Percentiles rank a stretch among this genome's conserved stretches.
phyloP scores from a whole-genome alignment of 768 basidiomycete species.

The Sutorius australiensis region DNA sequence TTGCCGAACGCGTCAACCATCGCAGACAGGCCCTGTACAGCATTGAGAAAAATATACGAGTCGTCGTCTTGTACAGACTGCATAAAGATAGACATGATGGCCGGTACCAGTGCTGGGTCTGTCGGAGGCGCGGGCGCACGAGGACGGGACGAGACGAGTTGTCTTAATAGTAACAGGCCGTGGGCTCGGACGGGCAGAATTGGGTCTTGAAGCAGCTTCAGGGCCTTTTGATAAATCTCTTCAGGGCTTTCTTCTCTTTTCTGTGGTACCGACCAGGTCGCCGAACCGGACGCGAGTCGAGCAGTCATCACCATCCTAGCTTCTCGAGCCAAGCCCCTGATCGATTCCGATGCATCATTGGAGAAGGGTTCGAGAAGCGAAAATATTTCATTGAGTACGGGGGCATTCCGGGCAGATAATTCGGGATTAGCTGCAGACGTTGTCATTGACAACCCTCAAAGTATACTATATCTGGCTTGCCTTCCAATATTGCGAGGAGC shows the following conservation, averaged over 20 bases:
- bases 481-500: slow-evolving; percentile 82
- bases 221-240: slow-evolving; percentile 79
- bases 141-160: slow-evolving; percentile 53
- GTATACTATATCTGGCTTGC: slow-evolving; percentile 35
- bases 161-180: slow-evolving; percentile 77
- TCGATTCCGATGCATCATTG: slow-evolving; percentile 41
- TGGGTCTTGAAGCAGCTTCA: slow-evolving; percentile 86
- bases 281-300: slow-evolving; percentile 62
- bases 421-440: slow-evolving; percentile 44
- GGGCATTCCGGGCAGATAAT: slow-evolving; percentile 55
- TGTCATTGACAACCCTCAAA: not conserved
- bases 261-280: slow-evolving; percentile 20
- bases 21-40: slow-evolving; percentile 82
- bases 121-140: slow-evolving; percentile 18
- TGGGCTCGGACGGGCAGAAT: slow-evolving; percentile 93
- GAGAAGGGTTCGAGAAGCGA: slow-evolving; percentile 57
- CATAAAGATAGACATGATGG: slow-evolving; percentile 83
- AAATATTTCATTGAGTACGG: slow-evolving; percentile 70
- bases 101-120: slow-evolving; percentile 69
- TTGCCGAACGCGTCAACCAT: slow-evolving; percentile 71
- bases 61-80: slow-evolving; percentile 87
- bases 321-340: slow-evolving; percentile 66
- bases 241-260: slow-evolving; percentile 36
- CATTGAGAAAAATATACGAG: slow-evolving; percentile 92
- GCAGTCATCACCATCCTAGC: slow-evolving; percentile 83